phyloP scores from a whole-genome alignment of 2,329 filamentous ascomycete species.

The Sclerotinia borealis region DNA sequence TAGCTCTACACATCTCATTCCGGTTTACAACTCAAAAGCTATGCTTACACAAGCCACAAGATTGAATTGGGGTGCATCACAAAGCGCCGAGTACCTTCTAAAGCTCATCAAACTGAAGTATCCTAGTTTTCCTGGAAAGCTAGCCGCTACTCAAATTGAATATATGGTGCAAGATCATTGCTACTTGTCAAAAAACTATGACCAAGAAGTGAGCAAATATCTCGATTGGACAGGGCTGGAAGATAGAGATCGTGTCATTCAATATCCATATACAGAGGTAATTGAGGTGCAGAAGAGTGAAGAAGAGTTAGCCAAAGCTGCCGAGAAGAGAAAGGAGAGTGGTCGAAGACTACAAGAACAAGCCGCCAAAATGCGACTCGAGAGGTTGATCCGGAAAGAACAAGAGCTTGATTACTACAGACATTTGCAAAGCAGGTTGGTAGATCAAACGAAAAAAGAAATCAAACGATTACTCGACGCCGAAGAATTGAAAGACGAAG shows the following conservation, averaged over 20 bases:
- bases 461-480: slow-evolving; percentile 77
- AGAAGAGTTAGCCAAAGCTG: slow-evolving; percentile 83
- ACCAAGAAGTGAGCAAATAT: slow-evolving; percentile 66
- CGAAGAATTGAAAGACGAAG: slow-evolving; percentile 89
- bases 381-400: slow-evolving; percentile 93
- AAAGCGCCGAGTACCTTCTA: slow-evolving; percentile 83
- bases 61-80: slow-evolving; percentile 90
- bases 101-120: slow-evolving; percentile 91
- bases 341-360: slow-evolving; percentile 89
- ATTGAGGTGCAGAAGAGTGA: slow-evolving; percentile 86
- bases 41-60: slow-evolving; percentile 79
- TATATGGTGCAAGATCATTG: slow-evolving; percentile 83
- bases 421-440: slow-evolving; percentile 66
- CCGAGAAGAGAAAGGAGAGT: slow-evolving; percentile 92
- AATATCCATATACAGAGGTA: slow-evolving; percentile 91
- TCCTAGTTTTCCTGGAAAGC: slow-evolving; percentile 77
- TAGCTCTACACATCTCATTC: slow-evolving; percentile 91
- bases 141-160: slow-evolving; percentile 82
- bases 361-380: slow-evolving; percentile 92
- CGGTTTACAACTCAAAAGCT: slow-evolving; percentile 80
- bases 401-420: slow-evolving; percentile 93
- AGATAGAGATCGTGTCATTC: slow-evolving; percentile 80
- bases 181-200: slow-evolving; percentile 81
- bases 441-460: slow-evolving; percentile 83
- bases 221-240: slow-evolving; percentile 91